These are phyloP conservation scores for Solanum chiquidenum DNA, from an alignment of 257 asterid species.

Conservation along the genomic window DNA sequence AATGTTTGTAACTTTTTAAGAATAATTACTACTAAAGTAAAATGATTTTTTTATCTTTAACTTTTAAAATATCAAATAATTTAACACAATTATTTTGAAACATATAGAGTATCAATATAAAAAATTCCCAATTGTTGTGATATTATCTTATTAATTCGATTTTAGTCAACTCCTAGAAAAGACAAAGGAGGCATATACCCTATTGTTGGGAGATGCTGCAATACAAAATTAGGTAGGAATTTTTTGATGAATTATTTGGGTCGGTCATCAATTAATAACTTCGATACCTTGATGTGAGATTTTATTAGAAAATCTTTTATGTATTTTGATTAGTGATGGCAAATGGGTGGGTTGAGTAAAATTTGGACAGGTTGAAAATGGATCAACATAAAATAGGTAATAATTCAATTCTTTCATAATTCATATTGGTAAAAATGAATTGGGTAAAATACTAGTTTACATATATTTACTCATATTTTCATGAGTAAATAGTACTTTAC, in stretches of 20 bases:
- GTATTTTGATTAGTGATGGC: too few species aligned
- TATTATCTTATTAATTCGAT: neutral
- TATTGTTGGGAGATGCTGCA: neutral
- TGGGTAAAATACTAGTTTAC: too few species aligned
- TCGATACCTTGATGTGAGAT: neutral
- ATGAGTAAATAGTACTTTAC: too few species aligned
- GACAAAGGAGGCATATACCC: neutral
- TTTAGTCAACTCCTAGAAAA: neutral
- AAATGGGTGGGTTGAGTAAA: too few species aligned
- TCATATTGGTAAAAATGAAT: rapidly evolving
- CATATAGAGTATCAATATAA: neutral
- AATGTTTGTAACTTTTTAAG: neutral
- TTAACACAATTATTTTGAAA: neutral
- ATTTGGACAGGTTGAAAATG: too few species aligned
- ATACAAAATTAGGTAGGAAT: neutral
- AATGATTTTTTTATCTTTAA: neutral
- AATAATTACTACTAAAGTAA: neutral
- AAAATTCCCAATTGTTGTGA: neutral
- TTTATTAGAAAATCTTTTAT: neutral
- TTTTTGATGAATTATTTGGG: neutral
- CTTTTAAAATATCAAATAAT: neutral
- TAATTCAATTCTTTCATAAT: rapidly evolving
- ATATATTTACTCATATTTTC: too few species aligned
- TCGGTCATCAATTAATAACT: neutral
- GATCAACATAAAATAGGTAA: too few species aligned